phyloP scores from a whole-genome alignment of 129 eudicot species.

The Centaurea solstitialis region DNA sequence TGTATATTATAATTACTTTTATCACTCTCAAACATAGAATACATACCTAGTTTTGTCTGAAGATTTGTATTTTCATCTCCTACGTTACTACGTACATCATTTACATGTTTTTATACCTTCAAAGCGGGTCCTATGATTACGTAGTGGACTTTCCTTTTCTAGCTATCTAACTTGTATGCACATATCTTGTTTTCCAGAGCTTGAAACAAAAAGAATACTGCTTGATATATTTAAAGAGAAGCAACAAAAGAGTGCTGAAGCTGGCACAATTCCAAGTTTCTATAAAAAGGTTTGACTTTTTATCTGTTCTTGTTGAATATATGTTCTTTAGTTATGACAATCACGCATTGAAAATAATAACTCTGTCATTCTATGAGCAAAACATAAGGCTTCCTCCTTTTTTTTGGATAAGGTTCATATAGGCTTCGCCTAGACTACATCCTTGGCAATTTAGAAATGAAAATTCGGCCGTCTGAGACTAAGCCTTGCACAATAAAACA shows the following conservation, averaged over 20 bases:
- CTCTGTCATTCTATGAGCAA: background rate
- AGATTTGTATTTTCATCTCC: background rate
- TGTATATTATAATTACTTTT: background rate
- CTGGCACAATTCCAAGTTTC: conserved; percentile 89
- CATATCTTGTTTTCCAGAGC: conserved; percentile 58
- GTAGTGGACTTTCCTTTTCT: conserved; percentile 5
- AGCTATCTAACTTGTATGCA: conserved; percentile 6
- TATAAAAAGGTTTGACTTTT: conserved; percentile 74
- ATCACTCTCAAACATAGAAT: background rate
- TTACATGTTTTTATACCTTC: background rate
- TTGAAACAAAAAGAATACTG: conserved; percentile 92
- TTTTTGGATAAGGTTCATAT: too few species aligned
- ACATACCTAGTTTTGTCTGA: background rate
- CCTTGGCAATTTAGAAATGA: too few species aligned
- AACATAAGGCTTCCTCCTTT: background rate
- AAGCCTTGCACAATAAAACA: too few species aligned
- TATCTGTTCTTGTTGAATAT: background rate
- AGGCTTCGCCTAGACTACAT: too few species aligned
- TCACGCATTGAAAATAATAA: background rate
- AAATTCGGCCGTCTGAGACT: too few species aligned
- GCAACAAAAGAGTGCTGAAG: conserved; percentile 89
- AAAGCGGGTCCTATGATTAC: background rate
- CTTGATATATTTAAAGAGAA: conserved; percentile 93
- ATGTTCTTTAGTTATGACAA: background rate
- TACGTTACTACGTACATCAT: background rate